Base-by-base conservation (phyloP, 208 protist species). In the Angomonas desouzai region DNA sequence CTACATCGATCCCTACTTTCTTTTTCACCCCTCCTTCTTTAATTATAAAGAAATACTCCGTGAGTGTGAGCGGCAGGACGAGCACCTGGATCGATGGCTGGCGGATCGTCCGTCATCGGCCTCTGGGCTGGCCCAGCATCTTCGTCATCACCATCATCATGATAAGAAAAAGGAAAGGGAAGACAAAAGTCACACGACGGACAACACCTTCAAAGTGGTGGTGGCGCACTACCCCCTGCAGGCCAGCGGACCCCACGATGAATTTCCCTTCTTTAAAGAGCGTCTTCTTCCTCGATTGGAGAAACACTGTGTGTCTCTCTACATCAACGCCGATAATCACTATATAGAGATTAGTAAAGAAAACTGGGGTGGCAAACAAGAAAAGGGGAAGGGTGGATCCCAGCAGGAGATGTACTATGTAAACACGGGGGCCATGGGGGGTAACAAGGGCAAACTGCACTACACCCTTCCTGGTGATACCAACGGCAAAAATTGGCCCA, bases 301-400 rank as follows among this genome's bases (percentile, higher is more conserved):
- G 9, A 53, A 20, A 23, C 4, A 27, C 48, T 29, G 23, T 16
- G 48, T 27, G 7, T 53, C 48, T 20, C 48, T 53, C 4, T 53
- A 53, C 48, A 7, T 53, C 48, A 53, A 53, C 20, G 48, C 48
- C 20, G 48, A 53, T 27, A 53, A 53, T 53, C 48, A 53, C 23
- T 53, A 53, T 16, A 16, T 53, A 10, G 48, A 53, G 20, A 53
- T 53, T 16, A 53, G 48, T 23, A 20, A 53, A 27, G 48, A 53
- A 7, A 27, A 20, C 9, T 27, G 20, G 18, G 48, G 20, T 4
- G 36, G 13, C 6, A 40, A 40, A 40, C 6, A 40, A 40, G 36
- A 40, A 40, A 40, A 40, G 36, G 13, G 36, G 36, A 13, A 40
- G 36, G 13, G 13, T 6, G 9, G 13, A 13, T 40, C 36, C 13